Evolutionary conservation across 495 filamentous ascomycete genomes (phyloP), one percentile per base, ranked within the genome.

Genomic region (Talaromyces trachyspermus): DNA sequence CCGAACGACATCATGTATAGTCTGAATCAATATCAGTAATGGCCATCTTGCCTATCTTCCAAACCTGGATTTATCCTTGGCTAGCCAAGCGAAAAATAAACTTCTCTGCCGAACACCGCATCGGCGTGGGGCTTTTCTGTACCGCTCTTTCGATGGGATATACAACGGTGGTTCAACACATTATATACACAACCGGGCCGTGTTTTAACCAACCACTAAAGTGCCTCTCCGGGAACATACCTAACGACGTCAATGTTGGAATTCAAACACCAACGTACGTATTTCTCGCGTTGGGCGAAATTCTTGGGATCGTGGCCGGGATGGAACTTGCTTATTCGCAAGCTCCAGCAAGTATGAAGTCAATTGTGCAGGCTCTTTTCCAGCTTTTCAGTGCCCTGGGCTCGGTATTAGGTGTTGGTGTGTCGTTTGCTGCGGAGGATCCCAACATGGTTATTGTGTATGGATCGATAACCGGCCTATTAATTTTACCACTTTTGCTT

Each of bases 11-110:
- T 88, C 51, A 84, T 89, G 65, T 64, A 67, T 54, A 89, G 87
- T 71, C 80, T 89, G 85, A 89, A 60, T 78, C 86, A 3, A 72
- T 92, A 47, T 71, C 78, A 26, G 80, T 88, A 56, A 83, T 89
- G 59, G 65, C 84, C 49, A 77, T 83, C 59, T 80, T 86, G 33
- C 86, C 86, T 2, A 52, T 88, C 43, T 70, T 84, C 46, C 84
- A 88, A 58, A 76, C 76, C 27, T 38, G 79, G 38, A 49, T 89
- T 49, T 89, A 88, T 61, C 86, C 86, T 0, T 24, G 70, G 11
- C 72, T 89, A 38, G 80, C 83, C 9, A 78, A 70, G 44, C 22
- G 74, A n/a, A 71, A 69, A 53, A 81, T 88, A 53, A 71, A 74
- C 49, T 86, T 87, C 66, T 76, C 70, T 39, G 85, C 85, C 18